Percentiles rank a stretch among this genome's conserved stretches.
Conservation (phyloP, 1,284 basidiomycete species). For the Rhodotorula sp. region DNA sequence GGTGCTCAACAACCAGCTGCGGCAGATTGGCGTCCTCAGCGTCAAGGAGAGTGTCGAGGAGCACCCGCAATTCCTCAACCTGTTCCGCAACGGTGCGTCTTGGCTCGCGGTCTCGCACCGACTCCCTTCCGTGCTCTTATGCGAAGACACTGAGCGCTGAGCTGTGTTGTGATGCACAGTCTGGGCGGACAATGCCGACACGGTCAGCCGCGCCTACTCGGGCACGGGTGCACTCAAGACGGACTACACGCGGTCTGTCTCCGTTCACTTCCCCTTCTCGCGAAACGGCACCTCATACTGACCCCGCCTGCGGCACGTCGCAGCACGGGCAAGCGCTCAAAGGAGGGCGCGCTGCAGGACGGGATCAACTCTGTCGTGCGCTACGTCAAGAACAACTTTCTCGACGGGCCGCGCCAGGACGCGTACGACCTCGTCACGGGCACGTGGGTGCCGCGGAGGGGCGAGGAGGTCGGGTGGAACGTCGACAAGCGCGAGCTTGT, state of each 20-base stretch:
- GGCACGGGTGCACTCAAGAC: constrained; percentile 96
- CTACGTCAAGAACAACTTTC: constrained; percentile 96
- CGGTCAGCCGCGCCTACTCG: constrained; percentile 85
- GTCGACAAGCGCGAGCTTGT: constrained; percentile 34
- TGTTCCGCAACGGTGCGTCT: constrained; percentile 84
- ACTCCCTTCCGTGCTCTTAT: not conserved
- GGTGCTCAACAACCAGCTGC: constrained; percentile 78
- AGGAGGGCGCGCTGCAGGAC: constrained; percentile 77
- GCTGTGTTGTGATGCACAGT: constrained; percentile 58
- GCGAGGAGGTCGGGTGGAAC: constrained; percentile 64
- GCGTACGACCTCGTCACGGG: constrained; percentile 94
- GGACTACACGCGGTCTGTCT: constrained; percentile 76
- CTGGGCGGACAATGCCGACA: constrained; percentile 97
- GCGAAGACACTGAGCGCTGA: not conserved
- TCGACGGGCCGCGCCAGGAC: constrained; percentile 93
- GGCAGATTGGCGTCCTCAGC: constrained; percentile 67
- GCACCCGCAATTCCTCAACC: constrained; percentile 71
- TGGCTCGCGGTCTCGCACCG: not conserved
- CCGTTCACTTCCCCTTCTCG: not conserved
- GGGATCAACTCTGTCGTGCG: constrained; percentile 82
- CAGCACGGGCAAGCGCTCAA: constrained; percentile 80
- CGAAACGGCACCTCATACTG: not conserved
- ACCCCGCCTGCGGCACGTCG: not conserved
- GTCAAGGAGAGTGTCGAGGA: constrained; percentile 71
- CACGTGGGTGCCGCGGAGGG: constrained; percentile 69